These are phyloP conservation scores for Diaporthe ampelina DNA, from an alignment of 2,329 filamentous ascomycete species.

Conservation along the genomic window DNA sequence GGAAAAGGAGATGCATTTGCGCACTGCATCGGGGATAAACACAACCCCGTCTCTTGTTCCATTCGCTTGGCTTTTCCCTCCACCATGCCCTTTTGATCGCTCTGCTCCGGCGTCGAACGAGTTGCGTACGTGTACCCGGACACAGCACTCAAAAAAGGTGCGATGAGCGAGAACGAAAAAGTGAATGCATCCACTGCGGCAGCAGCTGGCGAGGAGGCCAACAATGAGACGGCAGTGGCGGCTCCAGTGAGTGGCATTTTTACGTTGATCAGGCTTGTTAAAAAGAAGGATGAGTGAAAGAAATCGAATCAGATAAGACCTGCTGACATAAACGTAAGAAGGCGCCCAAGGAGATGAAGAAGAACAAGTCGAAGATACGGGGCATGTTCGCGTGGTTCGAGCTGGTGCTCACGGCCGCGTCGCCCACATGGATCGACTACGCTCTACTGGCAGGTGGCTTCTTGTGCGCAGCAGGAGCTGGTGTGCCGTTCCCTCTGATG, in stretches of 20 bases:
- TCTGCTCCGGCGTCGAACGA: neutral
- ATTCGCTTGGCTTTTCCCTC: neutral
- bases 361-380: neutral
- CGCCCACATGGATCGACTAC: slow-evolving; percentile 8
- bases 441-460: neutral
- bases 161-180: neutral
- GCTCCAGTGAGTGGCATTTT: neutral
- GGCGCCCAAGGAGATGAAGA: neutral
- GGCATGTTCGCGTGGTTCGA: slow-evolving; percentile 1
- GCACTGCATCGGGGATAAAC: neutral
- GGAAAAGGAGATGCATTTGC: neutral
- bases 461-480: neutral
- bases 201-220: slow-evolving; percentile 2
- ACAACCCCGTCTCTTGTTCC: neutral
- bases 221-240: neutral
- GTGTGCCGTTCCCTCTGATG: neutral
- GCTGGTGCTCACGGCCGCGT: slow-evolving; percentile 7
- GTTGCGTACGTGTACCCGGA: neutral
- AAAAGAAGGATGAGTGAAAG: neutral
- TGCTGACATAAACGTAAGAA: neutral
- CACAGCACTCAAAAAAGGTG: neutral
- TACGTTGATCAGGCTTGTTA: neutral
- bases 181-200: neutral
- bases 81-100: slow-evolving; percentile 1
- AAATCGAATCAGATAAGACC: neutral